These are phyloP conservation scores for Microstroma glucosiphilum DNA, from an alignment of 1,284 basidiomycete genomes.

Conservation along the genomic window DNA sequence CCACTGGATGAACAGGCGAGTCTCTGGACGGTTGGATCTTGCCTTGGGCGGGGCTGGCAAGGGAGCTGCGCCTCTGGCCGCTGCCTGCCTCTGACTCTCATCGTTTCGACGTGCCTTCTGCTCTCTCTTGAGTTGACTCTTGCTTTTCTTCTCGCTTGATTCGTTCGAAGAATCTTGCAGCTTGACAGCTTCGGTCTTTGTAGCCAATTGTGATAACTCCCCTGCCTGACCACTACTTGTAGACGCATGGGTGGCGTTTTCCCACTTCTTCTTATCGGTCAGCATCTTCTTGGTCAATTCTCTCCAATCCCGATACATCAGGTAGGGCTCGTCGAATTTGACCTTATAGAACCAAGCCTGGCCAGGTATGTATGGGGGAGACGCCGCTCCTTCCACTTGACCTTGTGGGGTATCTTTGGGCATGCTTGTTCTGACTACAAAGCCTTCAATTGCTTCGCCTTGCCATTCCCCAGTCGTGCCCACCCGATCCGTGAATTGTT, in stretches of 20 bases:
- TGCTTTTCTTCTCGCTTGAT: constrained; percentile 13
- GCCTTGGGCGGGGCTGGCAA: constrained; percentile 29
- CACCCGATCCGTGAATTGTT: constrained; percentile 66
- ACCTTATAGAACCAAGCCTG: constrained; percentile 98
- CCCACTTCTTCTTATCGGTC: constrained; percentile 27
- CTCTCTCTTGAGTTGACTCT: constrained; percentile 22
- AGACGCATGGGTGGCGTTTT: constrained; percentile 11
- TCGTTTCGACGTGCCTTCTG: constrained; percentile 14
- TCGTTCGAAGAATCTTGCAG: background rate
- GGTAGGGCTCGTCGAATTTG: constrained; percentile 97
- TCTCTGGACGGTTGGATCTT: constrained; percentile 37
- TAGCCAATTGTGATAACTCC: constrained; percentile 23
- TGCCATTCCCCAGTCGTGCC: constrained; percentile 68
- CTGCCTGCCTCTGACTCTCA: constrained; percentile 6
- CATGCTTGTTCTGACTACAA: constrained; percentile 65
- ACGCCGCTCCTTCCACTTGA: constrained; percentile 17
- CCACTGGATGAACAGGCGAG: constrained; percentile 40
- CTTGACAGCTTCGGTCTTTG: background rate
- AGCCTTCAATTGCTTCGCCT: constrained; percentile 84
- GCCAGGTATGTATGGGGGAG: constrained; percentile 55
- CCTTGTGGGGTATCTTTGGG: constrained; percentile 49
- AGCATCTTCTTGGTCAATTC: constrained; percentile 71
- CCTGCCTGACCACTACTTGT: constrained; percentile 24
- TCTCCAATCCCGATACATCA: constrained; percentile 97
- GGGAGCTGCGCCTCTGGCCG: constrained; percentile 16